These are phyloP conservation scores for Schizosaccharomyces octosporus DNA, from an alignment of 805 yeast genomes.

Conservation along the genomic window DNA sequence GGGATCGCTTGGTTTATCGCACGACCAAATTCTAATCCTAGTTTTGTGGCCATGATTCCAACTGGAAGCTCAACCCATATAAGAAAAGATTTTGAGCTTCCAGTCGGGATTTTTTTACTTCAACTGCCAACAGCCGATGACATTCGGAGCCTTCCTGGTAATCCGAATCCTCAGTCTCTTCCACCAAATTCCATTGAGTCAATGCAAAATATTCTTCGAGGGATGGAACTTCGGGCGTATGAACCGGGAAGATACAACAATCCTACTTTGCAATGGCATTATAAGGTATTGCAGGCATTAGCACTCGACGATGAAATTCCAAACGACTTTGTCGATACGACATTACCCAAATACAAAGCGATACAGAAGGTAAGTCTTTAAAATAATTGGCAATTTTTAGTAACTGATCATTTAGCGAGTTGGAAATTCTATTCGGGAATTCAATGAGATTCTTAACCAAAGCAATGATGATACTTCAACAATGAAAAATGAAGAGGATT, in stretches of 20 bases:
- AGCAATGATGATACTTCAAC: not conserved
- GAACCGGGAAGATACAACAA: slow-evolving; percentile 34
- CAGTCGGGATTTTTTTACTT: slow-evolving; percentile 52
- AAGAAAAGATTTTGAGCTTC: slow-evolving; percentile 12
- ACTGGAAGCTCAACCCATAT: not conserved
- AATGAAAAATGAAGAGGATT: not conserved
- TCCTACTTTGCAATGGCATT: slow-evolving; percentile 46
- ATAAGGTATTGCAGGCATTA: slow-evolving; percentile 35
- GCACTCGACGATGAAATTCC: slow-evolving; percentile 33
- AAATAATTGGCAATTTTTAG: not conserved
- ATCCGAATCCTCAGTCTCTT: slow-evolving; percentile 4
- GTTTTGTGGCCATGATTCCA: slow-evolving; percentile 35
- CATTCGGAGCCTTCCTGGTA: slow-evolving; percentile 25
- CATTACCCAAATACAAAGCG: slow-evolving; percentile 9
- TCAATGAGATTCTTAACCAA: not conserved
- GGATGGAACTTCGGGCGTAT: slow-evolving; percentile 26
- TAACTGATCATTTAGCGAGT: not conserved
- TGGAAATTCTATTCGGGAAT: not conserved
- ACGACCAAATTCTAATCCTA: slow-evolving; percentile 29
- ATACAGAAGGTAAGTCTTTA: slow-evolving; percentile 5
- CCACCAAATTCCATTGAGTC: slow-evolving; percentile 11
- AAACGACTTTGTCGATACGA: slow-evolving; percentile 8
- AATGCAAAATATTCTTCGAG: slow-evolving; percentile 15
- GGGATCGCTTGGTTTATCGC: slow-evolving; percentile 54
- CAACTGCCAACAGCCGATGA: slow-evolving; percentile 56